A percentile compares a stretch with the other conserved stretches of the same genome.
Conservation (phyloP, 2,329 filamentous ascomycete genomes). For the Teratosphaeriaceae sp. region DNA sequence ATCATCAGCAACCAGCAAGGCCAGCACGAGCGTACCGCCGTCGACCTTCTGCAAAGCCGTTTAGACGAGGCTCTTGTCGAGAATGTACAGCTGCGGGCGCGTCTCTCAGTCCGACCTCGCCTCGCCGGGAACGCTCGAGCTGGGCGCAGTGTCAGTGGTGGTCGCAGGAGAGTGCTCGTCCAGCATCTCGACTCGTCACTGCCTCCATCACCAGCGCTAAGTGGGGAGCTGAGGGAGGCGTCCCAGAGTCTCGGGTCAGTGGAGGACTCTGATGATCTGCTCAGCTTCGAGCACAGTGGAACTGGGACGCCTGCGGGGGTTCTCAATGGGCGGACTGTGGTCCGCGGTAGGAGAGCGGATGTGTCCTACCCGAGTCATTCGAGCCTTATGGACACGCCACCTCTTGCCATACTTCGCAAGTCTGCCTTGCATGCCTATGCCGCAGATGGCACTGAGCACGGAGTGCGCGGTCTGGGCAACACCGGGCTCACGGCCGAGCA, state of each 20-base stretch:
- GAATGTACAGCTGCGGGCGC: slow-evolving; percentile 2
- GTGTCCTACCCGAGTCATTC: neutral
- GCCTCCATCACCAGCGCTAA: neutral
- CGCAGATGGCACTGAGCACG: neutral
- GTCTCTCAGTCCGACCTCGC: neutral
- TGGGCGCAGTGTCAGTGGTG: neutral
- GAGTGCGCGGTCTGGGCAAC: neutral
- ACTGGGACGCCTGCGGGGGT: too few species aligned
- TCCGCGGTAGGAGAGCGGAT: neutral
- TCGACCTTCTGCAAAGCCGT: slow-evolving; percentile 5
- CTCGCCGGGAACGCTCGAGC: neutral
- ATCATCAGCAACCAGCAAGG: slow-evolving; percentile 8
- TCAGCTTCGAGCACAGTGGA: slow-evolving; percentile 7
- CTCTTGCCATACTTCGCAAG: neutral
- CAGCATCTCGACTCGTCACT: neutral
- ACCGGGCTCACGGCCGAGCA: neutral
- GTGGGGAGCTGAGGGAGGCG: neutral
- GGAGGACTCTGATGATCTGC: slow-evolving; percentile 2
- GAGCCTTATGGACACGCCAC: neutral
- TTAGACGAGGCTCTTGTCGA: slow-evolving; percentile 7
- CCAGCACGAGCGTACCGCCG: neutral
- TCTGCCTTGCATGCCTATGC: neutral
- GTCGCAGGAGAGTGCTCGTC: neutral
- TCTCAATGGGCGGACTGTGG: neutral
- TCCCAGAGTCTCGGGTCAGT: neutral